A percentile compares a stretch with the other conserved stretches of the same genome.
Evolutionary conservation across 306 rosid species (phyloP).

Genomic region (Senna tora): DNA sequence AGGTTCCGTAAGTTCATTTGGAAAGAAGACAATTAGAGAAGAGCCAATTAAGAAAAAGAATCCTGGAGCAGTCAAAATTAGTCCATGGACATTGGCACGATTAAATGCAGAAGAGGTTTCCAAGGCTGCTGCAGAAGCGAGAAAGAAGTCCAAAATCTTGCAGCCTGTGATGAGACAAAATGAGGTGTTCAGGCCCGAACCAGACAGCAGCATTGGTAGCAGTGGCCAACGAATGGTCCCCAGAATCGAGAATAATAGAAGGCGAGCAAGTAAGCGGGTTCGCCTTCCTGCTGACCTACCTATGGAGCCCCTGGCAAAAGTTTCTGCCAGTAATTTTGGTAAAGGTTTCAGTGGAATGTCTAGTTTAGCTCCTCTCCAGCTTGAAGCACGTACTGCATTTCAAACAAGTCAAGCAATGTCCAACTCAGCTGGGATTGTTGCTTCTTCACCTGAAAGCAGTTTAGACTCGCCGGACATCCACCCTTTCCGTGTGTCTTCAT

Average conservation of each 20-base stretch:
- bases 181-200: conserved; percentile 55
- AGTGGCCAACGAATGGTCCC: conserved; percentile 70
- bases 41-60: conserved; percentile 74
- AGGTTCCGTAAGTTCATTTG: conserved; percentile 77
- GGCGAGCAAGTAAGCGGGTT: conserved; percentile 72
- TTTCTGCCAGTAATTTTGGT: conserved; percentile 53
- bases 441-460: conserved; percentile 97
- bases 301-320: conserved; percentile 54
- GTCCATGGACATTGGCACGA: conserved; percentile 97
- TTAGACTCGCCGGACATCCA: conserved; percentile 91
- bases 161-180: conserved; percentile 78
- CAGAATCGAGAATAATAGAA: conserved; percentile 67
- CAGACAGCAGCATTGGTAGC: conserved; percentile 68
- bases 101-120: conserved; percentile 91
- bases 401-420: conserved; percentile 78
- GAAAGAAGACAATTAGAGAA: conserved; percentile 64
- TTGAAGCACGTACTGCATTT: conserved; percentile 75
- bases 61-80: conserved; percentile 80
- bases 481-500: conserved; percentile 71
- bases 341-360: conserved; percentile 64
- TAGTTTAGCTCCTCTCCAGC: conserved; percentile 80
- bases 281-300: conserved; percentile 87
- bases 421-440: conserved; percentile 64
- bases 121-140: conserved; percentile 96
- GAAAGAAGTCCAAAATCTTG: conserved; percentile 88